phyloP scores from a whole-genome alignment of 176 grass and related monocot species.

The Chrysopogon serrulatus region DNA sequence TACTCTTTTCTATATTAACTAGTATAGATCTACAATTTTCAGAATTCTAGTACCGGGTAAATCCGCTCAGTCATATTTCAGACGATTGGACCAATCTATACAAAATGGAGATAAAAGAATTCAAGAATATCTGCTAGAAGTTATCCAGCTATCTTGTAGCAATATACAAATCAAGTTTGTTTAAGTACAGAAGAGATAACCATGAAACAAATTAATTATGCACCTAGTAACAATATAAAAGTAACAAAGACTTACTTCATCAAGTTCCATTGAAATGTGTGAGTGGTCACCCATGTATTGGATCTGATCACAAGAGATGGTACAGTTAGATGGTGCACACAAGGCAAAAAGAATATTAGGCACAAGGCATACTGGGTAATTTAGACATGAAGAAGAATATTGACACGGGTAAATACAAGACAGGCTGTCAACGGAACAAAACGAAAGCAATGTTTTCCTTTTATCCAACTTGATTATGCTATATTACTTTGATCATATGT shows the following conservation, averaged over 20 bases:
- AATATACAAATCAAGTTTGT: slow-evolving; percentile 53
- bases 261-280: slow-evolving; percentile 88
- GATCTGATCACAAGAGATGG: slow-evolving; percentile 56
- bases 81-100: not conserved
- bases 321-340: slow-evolving; percentile 15
- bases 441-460: not conserved
- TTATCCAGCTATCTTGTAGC: not conserved
- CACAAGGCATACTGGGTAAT: not conserved
- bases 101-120: not conserved
- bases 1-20: not conserved
- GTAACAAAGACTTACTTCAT: slow-evolving; percentile 65
- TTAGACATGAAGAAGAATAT: not conserved
- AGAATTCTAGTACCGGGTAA: slow-evolving; percentile 15
- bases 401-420: not conserved
- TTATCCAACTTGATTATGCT: not conserved
- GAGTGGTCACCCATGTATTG: slow-evolving; percentile 93
- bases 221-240: slow-evolving; percentile 11
- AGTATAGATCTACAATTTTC: not conserved
- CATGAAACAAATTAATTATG: not conserved
- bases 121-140: not conserved
- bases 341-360: slow-evolving; percentile 12
- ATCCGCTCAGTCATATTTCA: not conserved
- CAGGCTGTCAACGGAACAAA: not conserved
- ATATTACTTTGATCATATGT: not conserved
- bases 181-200: slow-evolving; percentile 64